Evolutionary conservation across 345 rosid species (phyloP), one percentile per base, ranked within the genome.

Genomic region (Pelargonium nanum): DNA sequence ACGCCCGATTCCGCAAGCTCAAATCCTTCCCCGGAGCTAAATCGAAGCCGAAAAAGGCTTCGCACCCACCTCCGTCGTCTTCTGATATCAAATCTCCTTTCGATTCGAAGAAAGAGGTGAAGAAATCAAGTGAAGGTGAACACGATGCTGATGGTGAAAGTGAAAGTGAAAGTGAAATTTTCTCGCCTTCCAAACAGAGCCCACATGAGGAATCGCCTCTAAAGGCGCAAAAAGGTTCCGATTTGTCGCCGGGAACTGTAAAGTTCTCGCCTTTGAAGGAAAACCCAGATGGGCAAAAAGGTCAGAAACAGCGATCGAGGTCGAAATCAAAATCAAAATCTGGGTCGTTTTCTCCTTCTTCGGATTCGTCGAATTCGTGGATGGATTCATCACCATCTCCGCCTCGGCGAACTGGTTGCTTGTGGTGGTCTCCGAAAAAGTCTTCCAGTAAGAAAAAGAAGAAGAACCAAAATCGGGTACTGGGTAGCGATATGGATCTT

Each of bases 1-100:
- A 90, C 20, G 55, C 75, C 65, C 93, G 97, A 19, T 87, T 85
- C 77, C 82, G 74, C 56, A 77, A 82, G 24, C 97, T 90, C 70
- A 90, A 90, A 56, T 79, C 95, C 53, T 65, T 80, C 67, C 90
- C 90, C 16, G 48, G 58, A 23, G 19, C 77, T 45, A 72, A 69
- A 56, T 53, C 77, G 67, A 68, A 61, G 53, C 70, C 70, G 62
- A 50, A 51, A 9, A 70, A 1, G 21, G 26, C 21, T 51, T 53
- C 20, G 15, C 24, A 9, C 24, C 17, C 24, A 8, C n/a, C 23
- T 22, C 19, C 57, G 30, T 19, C n/a, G 44, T 28, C 55, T 22
- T 61, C 51, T 22, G 34, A 50, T 53, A 19, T 61, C 55, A 22
- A 22, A 25, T 23, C 26, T 40, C 6, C 26, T 28, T 24, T 30